Evolutionary conservation across 495 filamentous ascomycete species (phyloP).

Genomic region (Xylaria curta): DNA sequence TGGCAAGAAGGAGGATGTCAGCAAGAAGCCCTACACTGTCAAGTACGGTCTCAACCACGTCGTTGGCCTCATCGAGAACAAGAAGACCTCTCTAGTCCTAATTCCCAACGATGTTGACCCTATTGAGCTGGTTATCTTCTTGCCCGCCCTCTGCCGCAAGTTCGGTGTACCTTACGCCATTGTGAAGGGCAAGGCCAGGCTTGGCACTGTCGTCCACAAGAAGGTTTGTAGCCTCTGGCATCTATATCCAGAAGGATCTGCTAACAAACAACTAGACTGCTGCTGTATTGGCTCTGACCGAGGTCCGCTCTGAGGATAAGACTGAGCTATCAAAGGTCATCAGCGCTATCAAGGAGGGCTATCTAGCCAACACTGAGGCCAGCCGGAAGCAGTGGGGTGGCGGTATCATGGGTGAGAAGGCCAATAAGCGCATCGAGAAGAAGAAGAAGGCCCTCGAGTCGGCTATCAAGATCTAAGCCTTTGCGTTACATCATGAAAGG

Average conservation of each 20-base stretch:
- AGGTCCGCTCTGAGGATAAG: constrained; percentile 98
- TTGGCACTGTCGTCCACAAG: constrained; percentile 99
- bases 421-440: constrained; percentile 90
- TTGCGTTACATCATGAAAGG: constrained; percentile 24
- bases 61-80: constrained; percentile 99
- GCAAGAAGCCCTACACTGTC: constrained; percentile 99
- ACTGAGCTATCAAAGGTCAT: constrained; percentile 95
- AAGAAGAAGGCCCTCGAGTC: constrained; percentile 91
- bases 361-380: constrained; percentile 94
- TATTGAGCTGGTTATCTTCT: constrained; percentile 99
- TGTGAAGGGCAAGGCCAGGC: constrained; percentile 98
- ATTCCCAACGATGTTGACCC: constrained; percentile 99
- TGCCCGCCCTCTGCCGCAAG: constrained; percentile 98
- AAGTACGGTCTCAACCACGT: constrained; percentile 99
- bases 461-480: constrained; percentile 90
- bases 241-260: neutral
- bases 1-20: constrained; percentile 99
- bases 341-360: constrained; percentile 96
- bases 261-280: constrained; percentile 69
- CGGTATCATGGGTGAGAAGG: constrained; percentile 99
- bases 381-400: constrained; percentile 95
- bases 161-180: constrained; percentile 99
- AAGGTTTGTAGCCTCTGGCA: constrained; percentile 64
- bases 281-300: constrained; percentile 93
- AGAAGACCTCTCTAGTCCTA: constrained; percentile 97